Conservation (phyloP, 805 yeast genomes). For the Candida sphagnicola region DNA sequence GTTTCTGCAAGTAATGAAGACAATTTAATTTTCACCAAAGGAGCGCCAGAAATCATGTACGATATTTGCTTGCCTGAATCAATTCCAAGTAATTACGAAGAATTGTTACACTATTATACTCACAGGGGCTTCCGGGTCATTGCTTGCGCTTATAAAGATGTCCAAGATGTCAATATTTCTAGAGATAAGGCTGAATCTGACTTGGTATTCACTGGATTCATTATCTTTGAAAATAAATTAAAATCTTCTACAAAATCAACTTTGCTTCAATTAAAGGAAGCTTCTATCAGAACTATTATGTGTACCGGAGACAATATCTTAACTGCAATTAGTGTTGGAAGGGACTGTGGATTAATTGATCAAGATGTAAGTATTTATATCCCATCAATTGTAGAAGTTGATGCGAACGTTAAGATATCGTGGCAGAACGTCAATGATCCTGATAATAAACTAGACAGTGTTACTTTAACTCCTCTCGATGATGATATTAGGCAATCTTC, state of each 20-base stretch:
- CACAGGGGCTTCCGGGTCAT: constrained; percentile 94
- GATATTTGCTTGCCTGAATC: constrained; percentile 69
- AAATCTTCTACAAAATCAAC: constrained; percentile 66
- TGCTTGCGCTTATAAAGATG: constrained; percentile 75
- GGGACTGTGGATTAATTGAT: constrained; percentile 69
- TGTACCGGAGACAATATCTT: constrained; percentile 96
- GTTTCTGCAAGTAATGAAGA: constrained; percentile 35
- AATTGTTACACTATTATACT: constrained; percentile 76
- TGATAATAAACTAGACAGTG: constrained; percentile 54
- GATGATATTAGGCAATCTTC: constrained; percentile 14
- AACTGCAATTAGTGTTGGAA: constrained; percentile 91
- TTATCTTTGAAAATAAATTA: constrained; percentile 87
- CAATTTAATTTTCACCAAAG: constrained; percentile 61
- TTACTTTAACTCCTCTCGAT: constrained; percentile 51
- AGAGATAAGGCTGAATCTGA: constrained; percentile 69
- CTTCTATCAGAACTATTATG: constrained; percentile 83
- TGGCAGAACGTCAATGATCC: constrained; percentile 73
- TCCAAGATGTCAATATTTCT: constrained; percentile 23
- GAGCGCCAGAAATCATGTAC: constrained; percentile 94
- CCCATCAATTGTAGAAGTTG: constrained; percentile 52
- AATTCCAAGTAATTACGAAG: constrained; percentile 72
- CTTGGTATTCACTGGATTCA: constrained; percentile 78
- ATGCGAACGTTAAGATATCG: constrained; percentile 29
- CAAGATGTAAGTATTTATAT: constrained; percentile 40
- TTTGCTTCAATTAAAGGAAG: constrained; percentile 54